Base-by-base conservation (phyloP, 2,329 filamentous ascomycete species). In the Claviceps paspali region DNA sequence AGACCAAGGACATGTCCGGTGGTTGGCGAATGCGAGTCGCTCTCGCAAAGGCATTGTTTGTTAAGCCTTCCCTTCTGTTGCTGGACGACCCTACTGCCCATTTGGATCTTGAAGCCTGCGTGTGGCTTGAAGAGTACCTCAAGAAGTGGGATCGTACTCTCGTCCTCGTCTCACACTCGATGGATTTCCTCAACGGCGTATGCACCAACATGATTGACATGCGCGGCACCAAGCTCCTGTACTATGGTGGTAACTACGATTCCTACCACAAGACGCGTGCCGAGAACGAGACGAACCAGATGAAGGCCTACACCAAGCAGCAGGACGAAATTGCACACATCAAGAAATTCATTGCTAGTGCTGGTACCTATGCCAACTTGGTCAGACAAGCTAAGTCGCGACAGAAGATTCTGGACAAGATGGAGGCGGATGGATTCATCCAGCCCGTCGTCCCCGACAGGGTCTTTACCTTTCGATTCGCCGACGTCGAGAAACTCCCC, bases 1-100 rank as follows among this genome's bases (percentile, higher is more conserved):
- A 92, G 78, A 98, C 92, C 52, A 98, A 96, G 76, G 92, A 98
- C 62, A 98, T 98, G 92, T 98, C 91, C 48, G 91, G 91, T 84
- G 91, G 91, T 52, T 98, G 91, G 91, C 79, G 88, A 71, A 98
- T 98, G 91, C 85, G 92, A 74, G 91, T 98, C 41, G 91, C 91
- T 40, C 79, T 98, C 43, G 91, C 74, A 58, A 95, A 96, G 72
- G 91, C 91, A 40, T 79, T 98, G 37, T 98, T 98, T 69, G 88
- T 98, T 65, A 93, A 92, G 74, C 91, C 92, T 26, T 91, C 86
- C 14, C 73, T 98, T 40, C 77, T 98, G 35, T 74, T 98, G 48
- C 86, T 98, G 53, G 91, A 98, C 59, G 91, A 98, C 68, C 91
- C 91, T 30, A 98, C 91, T 47, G 91, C 91, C 55, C 91, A 98